Percentiles rank a stretch among this genome's conserved stretches.
phyloP scores from a whole-genome alignment of 768 basidiomycete species.

The Amanita rimosa region DNA sequence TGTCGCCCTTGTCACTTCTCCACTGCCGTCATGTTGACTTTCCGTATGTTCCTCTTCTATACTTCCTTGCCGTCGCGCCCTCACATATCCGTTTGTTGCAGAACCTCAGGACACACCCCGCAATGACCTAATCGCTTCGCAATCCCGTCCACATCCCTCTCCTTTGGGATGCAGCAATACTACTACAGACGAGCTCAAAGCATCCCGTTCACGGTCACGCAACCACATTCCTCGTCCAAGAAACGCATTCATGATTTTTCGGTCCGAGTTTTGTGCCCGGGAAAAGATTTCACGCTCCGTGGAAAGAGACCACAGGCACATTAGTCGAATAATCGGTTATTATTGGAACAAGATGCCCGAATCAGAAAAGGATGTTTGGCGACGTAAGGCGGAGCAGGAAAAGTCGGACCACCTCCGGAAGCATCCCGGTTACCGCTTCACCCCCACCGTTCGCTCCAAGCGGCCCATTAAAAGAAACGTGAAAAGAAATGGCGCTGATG shows the following conservation, averaged over 20 bases:
- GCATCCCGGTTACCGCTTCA: slow-evolving; percentile 47
- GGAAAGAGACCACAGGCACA: slow-evolving; percentile 47
- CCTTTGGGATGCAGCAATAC: background rate
- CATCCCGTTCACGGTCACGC: slow-evolving; percentile 17
- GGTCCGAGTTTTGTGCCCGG: slow-evolving; percentile 45
- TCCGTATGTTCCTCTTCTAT: background rate
- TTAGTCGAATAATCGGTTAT: slow-evolving; percentile 43
- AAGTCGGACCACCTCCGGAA: slow-evolving; percentile 34
- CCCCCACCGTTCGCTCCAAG: slow-evolving; percentile 30
- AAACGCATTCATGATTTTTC: slow-evolving; percentile 76
- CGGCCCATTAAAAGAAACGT: slow-evolving; percentile 39
- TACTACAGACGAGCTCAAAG: background rate
- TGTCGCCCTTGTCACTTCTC: slow-evolving; percentile 2
- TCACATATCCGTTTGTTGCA: background rate
- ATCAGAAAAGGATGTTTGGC: slow-evolving; percentile 38
- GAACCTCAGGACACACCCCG: background rate
- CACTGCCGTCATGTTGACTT: slow-evolving; percentile 2
- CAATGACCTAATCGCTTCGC: background rate
- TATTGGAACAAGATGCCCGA: slow-evolving; percentile 45
- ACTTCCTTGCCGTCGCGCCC: background rate
- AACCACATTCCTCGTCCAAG: slow-evolving; percentile 65
- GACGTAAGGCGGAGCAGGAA: slow-evolving; percentile 36
- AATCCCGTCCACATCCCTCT: background rate
- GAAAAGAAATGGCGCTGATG: slow-evolving; percentile 36
- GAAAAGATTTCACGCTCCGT: slow-evolving; percentile 34